Evolutionary conservation across 352 stramenopile genomes (phyloP), one percentile per base, ranked within the genome.

Genomic region (Globisporangium recalcitrans): DNA sequence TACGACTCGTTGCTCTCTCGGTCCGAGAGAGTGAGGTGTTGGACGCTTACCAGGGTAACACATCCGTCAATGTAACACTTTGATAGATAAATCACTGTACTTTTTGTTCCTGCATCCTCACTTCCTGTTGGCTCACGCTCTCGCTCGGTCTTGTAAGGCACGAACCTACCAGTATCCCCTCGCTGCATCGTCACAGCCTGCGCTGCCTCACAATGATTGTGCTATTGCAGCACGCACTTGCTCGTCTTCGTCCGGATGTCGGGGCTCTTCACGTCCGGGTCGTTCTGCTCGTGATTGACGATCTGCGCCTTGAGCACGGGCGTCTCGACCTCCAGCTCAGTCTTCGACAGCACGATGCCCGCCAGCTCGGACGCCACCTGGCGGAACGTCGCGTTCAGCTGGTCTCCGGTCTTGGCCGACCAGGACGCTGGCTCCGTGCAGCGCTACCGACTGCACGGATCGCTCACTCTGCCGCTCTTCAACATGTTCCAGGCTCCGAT

Each of bases 341-440:
- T 71, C 58, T 93, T 90, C 8, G 75, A 83, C n/a, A 97, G 69
- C 3, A 77, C 51, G 47, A 98, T 78, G 21, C 89, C 85, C 0
- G 85, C 85, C 32, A 98, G 65, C 46, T 95, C 86, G 8, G 90
- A 78, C 13, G 87, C 84, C 40, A 97, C 70, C 60, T 96, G 83
- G 29, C 78, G 83, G 65, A 97, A 97, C 4, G 79, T 70, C n/a
- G 78, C 64, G 65, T 94, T 95, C 54, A 98, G 82, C 42, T 93
- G 74, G 70, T 98, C 93, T n/a, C 93, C 94, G 0, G 85, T 95
- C 73, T 98, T 98, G 22, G 94, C 94, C 27, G 91, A 85, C 22
- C 70, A 71, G 5, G 78, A 82, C 19, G 65, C 63, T 10, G 70
- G 71, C 11, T 63, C 75, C 0, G 67, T 74, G 19, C 74, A 80